These are phyloP conservation scores for Tylopilus subfusipes DNA, from an alignment of 768 basidiomycete genomes.

Conservation along the genomic window DNA sequence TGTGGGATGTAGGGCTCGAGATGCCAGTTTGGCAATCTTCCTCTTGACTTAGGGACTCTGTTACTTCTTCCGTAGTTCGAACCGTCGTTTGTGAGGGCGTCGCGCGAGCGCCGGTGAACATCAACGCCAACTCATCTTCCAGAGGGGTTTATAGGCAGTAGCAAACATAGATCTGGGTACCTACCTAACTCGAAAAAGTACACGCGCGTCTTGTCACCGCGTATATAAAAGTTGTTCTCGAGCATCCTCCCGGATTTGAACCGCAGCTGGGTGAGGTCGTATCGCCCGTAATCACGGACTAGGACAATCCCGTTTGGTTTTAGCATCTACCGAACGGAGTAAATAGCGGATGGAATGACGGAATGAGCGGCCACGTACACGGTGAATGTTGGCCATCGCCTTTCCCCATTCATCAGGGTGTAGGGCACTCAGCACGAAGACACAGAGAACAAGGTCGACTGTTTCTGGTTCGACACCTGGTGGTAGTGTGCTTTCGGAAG, in stretches of 20 bases:
- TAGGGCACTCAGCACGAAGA: conserved; percentile 91
- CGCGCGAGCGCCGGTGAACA: conserved; percentile 67
- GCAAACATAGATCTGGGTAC: conserved; percentile 1
- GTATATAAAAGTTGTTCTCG: conserved; percentile 92
- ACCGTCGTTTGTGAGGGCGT: conserved; percentile 32
- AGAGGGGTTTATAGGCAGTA: neutral
- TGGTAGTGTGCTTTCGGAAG: conserved; percentile 60
- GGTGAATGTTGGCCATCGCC: conserved; percentile 77
- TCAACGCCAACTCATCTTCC: conserved; percentile 71
- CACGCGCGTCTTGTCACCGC: conserved; percentile 95
- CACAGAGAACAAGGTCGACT: conserved; percentile 88
- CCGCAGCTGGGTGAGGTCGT: conserved; percentile 91
- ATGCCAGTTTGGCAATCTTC: conserved; percentile 10
- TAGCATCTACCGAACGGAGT: conserved; percentile 59
- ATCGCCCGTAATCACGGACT: conserved; percentile 90
- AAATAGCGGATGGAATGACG: neutral
- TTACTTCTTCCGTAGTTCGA: conserved; percentile 32
- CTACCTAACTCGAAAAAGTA: conserved; percentile 92
- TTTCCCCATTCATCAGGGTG: conserved; percentile 90
- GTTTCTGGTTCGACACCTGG: conserved; percentile 56
- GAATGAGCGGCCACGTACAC: conserved; percentile 41
- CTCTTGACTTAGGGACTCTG: conserved; percentile 29
- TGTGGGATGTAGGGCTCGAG: conserved; percentile 6
- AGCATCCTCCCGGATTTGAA: conserved; percentile 87
- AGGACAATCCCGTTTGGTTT: conserved; percentile 85